phyloP scores from a whole-genome alignment of 75 land plant genomes.

The Gnetum montanum region DNA sequence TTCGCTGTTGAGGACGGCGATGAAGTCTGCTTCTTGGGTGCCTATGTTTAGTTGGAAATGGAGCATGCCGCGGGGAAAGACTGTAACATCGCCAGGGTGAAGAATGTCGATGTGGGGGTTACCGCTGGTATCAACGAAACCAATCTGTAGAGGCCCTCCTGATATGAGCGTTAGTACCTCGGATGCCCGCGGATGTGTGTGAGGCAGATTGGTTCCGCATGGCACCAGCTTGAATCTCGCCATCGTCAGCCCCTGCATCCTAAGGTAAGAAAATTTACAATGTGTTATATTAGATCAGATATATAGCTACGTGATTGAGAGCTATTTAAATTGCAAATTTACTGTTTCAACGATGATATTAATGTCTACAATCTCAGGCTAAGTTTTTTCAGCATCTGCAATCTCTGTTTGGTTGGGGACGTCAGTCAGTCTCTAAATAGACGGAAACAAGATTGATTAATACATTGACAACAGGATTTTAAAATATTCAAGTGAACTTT shows the following conservation, averaged over 20 bases:
- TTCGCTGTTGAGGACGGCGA: constrained; percentile 16
- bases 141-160: constrained; percentile 5
- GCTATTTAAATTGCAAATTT: no score
- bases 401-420: no score
- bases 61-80: constrained; percentile 15
- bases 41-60: constrained; percentile 21
- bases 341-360: no score
- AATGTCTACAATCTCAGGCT: no score
- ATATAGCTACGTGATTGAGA: no score
- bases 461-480: no score
- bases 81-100: constrained; percentile 14
- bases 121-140: constrained; percentile 18
- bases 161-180: neutral
- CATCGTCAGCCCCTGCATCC: neutral
- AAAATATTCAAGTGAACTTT: no score
- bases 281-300: no score
- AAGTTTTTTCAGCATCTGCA: no score
- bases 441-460: no score
- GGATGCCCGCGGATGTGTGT: neutral
- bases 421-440: no score
- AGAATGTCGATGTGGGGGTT: constrained; percentile 10
- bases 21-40: constrained; percentile 1
- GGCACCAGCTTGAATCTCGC: neutral
- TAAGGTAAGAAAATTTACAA: no score
- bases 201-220: neutral